Conservation (phyloP, 176 grass and related monocot species). For the Avena eriantha region DNA sequence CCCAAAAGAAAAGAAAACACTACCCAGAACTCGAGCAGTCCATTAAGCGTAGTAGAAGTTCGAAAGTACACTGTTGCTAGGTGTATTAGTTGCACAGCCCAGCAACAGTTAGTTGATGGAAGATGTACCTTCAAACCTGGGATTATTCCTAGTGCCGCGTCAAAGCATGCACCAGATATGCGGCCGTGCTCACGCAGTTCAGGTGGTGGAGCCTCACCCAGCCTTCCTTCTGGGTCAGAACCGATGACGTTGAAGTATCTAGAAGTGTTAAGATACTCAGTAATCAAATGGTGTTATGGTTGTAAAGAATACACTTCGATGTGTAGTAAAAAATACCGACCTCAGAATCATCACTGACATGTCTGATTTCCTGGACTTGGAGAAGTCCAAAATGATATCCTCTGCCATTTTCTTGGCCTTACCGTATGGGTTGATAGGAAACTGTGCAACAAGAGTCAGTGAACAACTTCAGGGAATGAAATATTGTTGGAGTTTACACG, state of each 20-base stretch:
- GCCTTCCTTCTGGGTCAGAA: constrained; percentile 83
- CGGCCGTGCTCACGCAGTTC: constrained; percentile 84
- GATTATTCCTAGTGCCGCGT: constrained; percentile 86
- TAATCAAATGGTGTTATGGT: not conserved
- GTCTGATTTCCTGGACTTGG: constrained; percentile 74
- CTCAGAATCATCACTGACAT: constrained; percentile 95
- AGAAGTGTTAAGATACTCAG: not conserved
- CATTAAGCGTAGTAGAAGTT: not conserved
- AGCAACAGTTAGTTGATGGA: not conserved
- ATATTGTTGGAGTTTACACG: not conserved
- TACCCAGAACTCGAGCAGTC: not conserved
- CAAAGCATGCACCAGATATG: constrained; percentile 95
- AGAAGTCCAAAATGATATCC: constrained; percentile 96
- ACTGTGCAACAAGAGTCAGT: constrained; percentile 43
- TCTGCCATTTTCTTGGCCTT: constrained; percentile 99
- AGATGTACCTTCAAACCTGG: constrained; percentile 74
- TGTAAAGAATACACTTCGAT: not conserved
- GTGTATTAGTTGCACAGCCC: too few species aligned
- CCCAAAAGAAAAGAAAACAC: not conserved
- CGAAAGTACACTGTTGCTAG: too few species aligned
- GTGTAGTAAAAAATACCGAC: constrained; percentile 28
- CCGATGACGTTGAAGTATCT: constrained; percentile 99
- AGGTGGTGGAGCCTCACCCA: constrained; percentile 86
- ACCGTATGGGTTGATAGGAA: constrained; percentile 93
- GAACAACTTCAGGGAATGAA: not conserved